These are phyloP conservation scores for Lodderomyces theae DNA, from an alignment of 1,139 yeast species.

Conservation along the genomic window DNA sequence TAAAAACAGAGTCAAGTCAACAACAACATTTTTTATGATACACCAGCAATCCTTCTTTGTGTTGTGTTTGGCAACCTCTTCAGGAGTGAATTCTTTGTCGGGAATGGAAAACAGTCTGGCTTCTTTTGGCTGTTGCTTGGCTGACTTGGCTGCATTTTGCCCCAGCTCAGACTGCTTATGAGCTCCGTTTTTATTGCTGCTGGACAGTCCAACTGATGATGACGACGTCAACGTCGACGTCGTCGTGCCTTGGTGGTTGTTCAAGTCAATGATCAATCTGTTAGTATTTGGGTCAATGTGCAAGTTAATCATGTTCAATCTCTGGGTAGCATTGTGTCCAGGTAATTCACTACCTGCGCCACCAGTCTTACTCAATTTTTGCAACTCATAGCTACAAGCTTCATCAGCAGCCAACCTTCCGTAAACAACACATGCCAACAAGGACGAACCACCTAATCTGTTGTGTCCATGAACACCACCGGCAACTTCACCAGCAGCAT, in stretches of 20 bases:
- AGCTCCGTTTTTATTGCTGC: too few relatives aligned
- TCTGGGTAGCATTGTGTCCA: constrained; percentile 16
- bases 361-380: constrained; percentile 18
- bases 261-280: constrained; percentile 32
- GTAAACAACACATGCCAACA: constrained; percentile 78
- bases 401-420: constrained; percentile 64
- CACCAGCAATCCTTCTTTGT: constrained; percentile 77
- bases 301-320: constrained; percentile 43
- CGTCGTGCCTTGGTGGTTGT: too few relatives aligned
- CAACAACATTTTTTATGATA: constrained; percentile 76
- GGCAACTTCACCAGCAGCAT: constrained; percentile 78
- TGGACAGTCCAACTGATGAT: too few relatives aligned
- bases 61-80: constrained; percentile 66
- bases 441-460: constrained; percentile 73
- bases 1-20: constrained; percentile 77
- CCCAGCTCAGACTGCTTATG: constrained; percentile 6
- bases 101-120: constrained; percentile 34
- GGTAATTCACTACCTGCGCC: constrained; percentile 2
- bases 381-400: constrained; percentile 33
- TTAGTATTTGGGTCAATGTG: constrained; percentile 40
- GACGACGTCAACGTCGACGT: too few relatives aligned
- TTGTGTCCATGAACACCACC: constrained; percentile 83
- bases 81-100: constrained; percentile 41
- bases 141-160: constrained; percentile 7
- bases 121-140: constrained; percentile 5